A percentile compares a stretch with the other conserved stretches of the same genome.
Conservation (phyloP, 2,329 filamentous ascomycete species). For the Endocalyx cinctus region DNA sequence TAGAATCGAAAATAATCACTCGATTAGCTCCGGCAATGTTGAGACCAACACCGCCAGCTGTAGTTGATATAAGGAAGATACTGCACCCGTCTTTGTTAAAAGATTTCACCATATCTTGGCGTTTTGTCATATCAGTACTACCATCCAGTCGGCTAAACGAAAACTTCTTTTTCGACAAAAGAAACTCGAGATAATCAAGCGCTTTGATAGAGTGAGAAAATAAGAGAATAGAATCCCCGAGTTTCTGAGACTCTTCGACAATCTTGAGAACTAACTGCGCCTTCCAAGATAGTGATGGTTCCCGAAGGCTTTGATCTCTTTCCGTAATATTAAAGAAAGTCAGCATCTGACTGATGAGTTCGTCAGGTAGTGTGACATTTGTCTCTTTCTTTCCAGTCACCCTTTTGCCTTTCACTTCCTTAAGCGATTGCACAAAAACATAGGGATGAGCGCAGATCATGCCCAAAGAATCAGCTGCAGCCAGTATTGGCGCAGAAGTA, state of each 20-base stretch:
- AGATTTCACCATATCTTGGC: constrained; percentile 59
- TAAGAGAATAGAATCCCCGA: constrained; percentile 70
- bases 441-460: constrained; percentile 50
- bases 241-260: constrained; percentile 55
- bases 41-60: constrained; percentile 74
- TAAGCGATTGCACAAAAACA: constrained; percentile 37
- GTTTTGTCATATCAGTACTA: constrained; percentile 44
- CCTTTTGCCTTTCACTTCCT: constrained; percentile 12
- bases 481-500: constrained; percentile 26
- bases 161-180: constrained; percentile 47
- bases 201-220: constrained; percentile 72
- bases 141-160: constrained; percentile 65
- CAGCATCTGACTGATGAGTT: constrained; percentile 27
- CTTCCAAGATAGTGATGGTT: constrained; percentile 61
- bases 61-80: constrained; percentile 78
- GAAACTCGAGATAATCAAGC: constrained; percentile 61
- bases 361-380: constrained; percentile 20
- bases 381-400: constrained; percentile 3
- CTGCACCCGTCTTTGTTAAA: constrained; percentile 60
- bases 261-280: constrained; percentile 64
- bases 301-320: constrained; percentile 33
- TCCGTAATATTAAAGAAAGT: constrained; percentile 28
- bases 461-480: constrained; percentile 33
- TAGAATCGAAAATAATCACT: constrained; percentile 72
- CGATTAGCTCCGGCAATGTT: constrained; percentile 70